Evolutionary conservation across 2,329 filamentous ascomycete species (phyloP), one percentile per base, ranked within the genome.

Genomic region (Colletotrichum abscissum): DNA sequence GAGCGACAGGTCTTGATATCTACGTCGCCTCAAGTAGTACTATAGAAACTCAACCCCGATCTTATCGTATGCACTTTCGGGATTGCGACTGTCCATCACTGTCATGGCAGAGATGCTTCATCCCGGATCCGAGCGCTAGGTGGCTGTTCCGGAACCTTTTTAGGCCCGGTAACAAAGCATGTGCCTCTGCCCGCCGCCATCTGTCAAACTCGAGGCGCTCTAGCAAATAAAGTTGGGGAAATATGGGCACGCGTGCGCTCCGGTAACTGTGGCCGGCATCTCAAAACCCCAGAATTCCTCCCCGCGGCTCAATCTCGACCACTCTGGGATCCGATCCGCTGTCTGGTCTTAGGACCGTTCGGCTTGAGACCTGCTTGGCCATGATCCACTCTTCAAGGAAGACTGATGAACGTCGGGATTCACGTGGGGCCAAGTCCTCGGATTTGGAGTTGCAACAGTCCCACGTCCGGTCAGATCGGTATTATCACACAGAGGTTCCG

Each of bases 1-100:
- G 72, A 62, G 63, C n/a, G 19, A 14, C 56, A 63, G 55, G 46
- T 38, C 71, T n/a, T 73, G 56, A 73, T 14, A 14, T 35, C 4
- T 38, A 49, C 16, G 7, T 19, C 28, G 11, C 30, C 11, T 49
- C 42, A 49, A 22, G 30, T 26, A 3, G 19, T n/a, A 19, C 19
- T 22, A 6, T 19, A 9, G 4, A 19, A 22, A 19, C 24, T 14
- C 12, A 19, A 30, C n/a, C 3, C 26, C 30, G 26, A 52, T n/a
- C 9, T 33, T 22, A 19, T n/a, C 54, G 46, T 1, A 35, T 30
- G 16, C 12, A n/a, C 26, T n/a, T 19, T n/a, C n/a, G 19, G 42
- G 26, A 33, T 14, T n/a, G 19, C n/a, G 62, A 52, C 46, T 4
- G n/a, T 26, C 7, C 22, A 38, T 30, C n/a, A 33, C 22, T 38